Percentiles rank a stretch among this genome's conserved stretches.
These are phyloP conservation scores for Arabidopsis arenosa DNA, from an alignment of 345 rosid genomes.

Conservation along the genomic window DNA sequence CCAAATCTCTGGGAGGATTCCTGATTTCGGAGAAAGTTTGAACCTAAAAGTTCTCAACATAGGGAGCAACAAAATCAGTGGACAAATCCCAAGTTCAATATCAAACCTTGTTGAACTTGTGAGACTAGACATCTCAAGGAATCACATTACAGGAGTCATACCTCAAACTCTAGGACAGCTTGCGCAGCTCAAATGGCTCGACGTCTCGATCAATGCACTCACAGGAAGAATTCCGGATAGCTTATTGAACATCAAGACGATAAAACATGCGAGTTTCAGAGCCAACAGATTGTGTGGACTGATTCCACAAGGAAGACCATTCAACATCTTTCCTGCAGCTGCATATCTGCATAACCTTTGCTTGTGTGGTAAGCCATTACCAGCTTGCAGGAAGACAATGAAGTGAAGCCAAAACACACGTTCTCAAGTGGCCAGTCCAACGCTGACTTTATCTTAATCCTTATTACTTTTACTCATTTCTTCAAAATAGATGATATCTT, in stretches of 20 bases:
- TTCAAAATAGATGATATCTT: constrained; percentile 43
- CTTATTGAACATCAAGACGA: constrained; percentile 55
- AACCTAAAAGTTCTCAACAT: constrained; percentile 69
- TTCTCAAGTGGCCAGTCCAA: constrained; percentile 56
- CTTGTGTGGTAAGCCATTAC: constrained; percentile 90
- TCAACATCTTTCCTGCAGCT: constrained; percentile 69
- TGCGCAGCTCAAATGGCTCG: constrained; percentile 73
- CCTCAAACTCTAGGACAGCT: constrained; percentile 68
- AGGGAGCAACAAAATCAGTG: constrained; percentile 75
- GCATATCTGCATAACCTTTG: constrained; percentile 93
- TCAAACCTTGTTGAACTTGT: constrained; percentile 70
- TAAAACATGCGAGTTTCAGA: constrained; percentile 83
- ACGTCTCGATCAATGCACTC: constrained; percentile 71
- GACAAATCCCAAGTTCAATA: constrained; percentile 79
- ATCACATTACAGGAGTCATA: constrained; percentile 67
- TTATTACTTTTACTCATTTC: constrained; percentile 42
- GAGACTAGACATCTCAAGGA: constrained; percentile 76
- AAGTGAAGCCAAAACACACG: constrained; percentile 30
- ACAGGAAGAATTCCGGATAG: constrained; percentile 74
- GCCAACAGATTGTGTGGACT: constrained; percentile 87
- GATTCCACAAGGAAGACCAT: constrained; percentile 94
- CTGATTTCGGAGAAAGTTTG: constrained; percentile 68
- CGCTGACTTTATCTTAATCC: constrained; percentile 64
- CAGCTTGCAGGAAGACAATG: constrained; percentile 64
- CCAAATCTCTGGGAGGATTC: constrained; percentile 67